Conservation (phyloP, 2,329 filamentous ascomycete genomes). For the Akanthomyces dipterigenus region DNA sequence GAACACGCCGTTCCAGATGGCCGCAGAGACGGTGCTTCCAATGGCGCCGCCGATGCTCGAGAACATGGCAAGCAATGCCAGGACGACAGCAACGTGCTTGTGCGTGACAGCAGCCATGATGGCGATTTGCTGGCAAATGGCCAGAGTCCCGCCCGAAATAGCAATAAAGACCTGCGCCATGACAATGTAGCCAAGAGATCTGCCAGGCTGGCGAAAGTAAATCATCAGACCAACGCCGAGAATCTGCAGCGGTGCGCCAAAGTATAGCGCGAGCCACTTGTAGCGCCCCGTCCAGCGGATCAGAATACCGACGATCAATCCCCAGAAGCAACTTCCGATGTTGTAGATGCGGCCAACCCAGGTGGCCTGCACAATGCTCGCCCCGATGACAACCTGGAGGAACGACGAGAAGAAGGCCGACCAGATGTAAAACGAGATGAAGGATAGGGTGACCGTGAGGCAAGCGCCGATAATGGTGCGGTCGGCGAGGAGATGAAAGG, state of each 20-base stretch:
- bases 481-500: constrained; percentile 41
- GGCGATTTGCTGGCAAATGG: constrained; percentile 51
- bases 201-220: constrained; percentile 36
- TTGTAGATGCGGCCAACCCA: constrained; percentile 44
- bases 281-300: constrained; percentile 41
- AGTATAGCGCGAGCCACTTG: constrained; percentile 37
- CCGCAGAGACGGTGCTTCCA: background rate
- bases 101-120: constrained; percentile 51
- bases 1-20: constrained; percentile 6
- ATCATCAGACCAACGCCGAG: constrained; percentile 34
- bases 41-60: constrained; percentile 3
- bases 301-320: constrained; percentile 40
- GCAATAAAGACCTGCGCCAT: constrained; percentile 56
- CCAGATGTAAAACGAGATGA: constrained; percentile 46
- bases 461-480: constrained; percentile 47
- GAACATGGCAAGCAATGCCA: background rate
- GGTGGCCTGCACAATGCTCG: constrained; percentile 34
- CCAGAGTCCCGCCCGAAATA: constrained; percentile 49
- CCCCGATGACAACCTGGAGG: constrained; percentile 43
- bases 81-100: background rate
- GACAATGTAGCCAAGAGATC: constrained; percentile 47
- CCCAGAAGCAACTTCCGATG: constrained; percentile 43
- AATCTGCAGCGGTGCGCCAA: constrained; percentile 26
- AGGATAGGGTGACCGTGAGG: constrained; percentile 35
- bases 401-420: constrained; percentile 50